Conservation (phyloP, 371 early-diverging fungal genomes). For the Nematocida minor region DNA sequence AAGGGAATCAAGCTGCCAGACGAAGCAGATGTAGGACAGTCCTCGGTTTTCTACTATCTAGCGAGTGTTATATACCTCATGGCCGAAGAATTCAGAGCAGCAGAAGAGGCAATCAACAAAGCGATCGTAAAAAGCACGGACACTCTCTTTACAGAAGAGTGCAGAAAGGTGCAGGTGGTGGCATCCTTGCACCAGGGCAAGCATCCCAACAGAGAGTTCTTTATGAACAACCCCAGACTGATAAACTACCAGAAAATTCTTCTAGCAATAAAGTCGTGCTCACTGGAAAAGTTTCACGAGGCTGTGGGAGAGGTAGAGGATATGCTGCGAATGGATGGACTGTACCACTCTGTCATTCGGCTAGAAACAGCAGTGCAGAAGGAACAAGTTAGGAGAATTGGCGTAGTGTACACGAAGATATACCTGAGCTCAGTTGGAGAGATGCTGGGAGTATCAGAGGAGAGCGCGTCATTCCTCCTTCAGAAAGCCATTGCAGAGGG, state of each 20-base stretch:
- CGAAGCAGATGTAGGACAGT: conserved; percentile 31
- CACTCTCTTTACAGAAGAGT: conserved; percentile 16
- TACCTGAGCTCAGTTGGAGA: neutral
- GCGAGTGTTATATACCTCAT: conserved; percentile 24
- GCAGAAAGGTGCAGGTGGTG: conserved; percentile 21
- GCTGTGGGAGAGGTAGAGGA: neutral
- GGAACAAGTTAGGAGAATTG: conserved; percentile 34
- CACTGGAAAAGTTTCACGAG: conserved; percentile 16
- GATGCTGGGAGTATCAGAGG: conserved; percentile 13
- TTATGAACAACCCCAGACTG: conserved; percentile 1
- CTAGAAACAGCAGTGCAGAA: conserved; percentile 39
- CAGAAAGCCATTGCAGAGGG: conserved; percentile 17
- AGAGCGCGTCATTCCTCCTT: conserved; percentile 23
- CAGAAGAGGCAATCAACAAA: conserved; percentile 1
- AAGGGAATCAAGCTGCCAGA: conserved; percentile 21
- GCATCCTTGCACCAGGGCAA: conserved; percentile 37
- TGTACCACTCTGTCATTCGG: neutral
- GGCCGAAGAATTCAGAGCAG: neutral
- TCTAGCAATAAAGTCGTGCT: conserved; percentile 28
- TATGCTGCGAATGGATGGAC: conserved; percentile 2
- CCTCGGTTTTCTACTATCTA: conserved; percentile 35
- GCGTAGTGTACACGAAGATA: conserved; percentile 20
- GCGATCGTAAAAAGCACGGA: conserved; percentile 43
- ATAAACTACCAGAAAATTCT: conserved; percentile 25
- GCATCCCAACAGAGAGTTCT: conserved; percentile 13